These are phyloP conservation scores for Pseudogymnoascus sp. DNA, from an alignment of 2,329 filamentous ascomycete species.

Conservation along the genomic window DNA sequence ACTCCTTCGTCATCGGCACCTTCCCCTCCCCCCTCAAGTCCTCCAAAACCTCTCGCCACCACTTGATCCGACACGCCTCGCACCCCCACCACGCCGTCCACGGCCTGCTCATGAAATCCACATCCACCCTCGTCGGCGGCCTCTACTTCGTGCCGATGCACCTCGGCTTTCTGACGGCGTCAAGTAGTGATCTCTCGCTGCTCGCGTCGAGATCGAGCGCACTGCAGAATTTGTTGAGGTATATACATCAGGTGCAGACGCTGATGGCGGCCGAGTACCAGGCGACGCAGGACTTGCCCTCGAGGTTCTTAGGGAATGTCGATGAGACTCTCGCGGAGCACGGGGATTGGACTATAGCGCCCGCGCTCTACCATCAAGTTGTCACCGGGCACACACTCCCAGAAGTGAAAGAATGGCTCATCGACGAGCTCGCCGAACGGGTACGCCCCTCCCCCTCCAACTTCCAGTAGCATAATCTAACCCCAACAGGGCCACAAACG, in stretches of 20 bases:
- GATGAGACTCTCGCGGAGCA: constrained; percentile 67
- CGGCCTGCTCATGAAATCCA: constrained; percentile 54
- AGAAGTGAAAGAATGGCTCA: constrained; percentile 77
- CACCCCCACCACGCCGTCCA: constrained; percentile 72
- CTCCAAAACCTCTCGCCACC: constrained; percentile 22
- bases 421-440: constrained; percentile 72
- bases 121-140: constrained; percentile 32
- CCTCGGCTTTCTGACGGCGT: constrained; percentile 69
- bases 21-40: constrained; percentile 45
- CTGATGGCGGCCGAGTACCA: constrained; percentile 80
- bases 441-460: constrained; percentile 39
- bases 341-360: constrained; percentile 58
- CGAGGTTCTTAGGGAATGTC: constrained; percentile 69
- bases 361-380: constrained; percentile 76
- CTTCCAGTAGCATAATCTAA: constrained; percentile 9
- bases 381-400: constrained; percentile 74
- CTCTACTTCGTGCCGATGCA: constrained; percentile 69
- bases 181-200: constrained; percentile 73
- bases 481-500: constrained; percentile 72
- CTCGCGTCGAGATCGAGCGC: constrained; percentile 82
- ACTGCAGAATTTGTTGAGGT: constrained; percentile 77
- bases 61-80: constrained; percentile 55
- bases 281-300: constrained; percentile 70
- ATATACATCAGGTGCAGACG: constrained; percentile 71
- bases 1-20: constrained; percentile 72